These are phyloP conservation scores for Rubia balearica DNA, from an alignment of 305 asterid genomes.

Conservation along the genomic window DNA sequence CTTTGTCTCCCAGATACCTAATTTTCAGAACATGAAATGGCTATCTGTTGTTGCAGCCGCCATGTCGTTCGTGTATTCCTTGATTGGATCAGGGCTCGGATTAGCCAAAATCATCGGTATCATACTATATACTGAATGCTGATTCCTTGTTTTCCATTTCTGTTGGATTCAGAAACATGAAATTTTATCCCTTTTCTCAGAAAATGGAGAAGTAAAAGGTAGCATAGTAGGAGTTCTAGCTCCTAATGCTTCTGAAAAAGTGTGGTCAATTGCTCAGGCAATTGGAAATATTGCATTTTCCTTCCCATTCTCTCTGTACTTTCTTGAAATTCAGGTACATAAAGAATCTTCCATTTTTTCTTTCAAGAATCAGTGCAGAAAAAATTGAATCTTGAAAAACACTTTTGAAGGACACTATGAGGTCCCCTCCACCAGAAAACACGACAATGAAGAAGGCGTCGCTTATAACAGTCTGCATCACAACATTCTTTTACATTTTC, in stretches of 20 bases:
- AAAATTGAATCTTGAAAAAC: not conserved
- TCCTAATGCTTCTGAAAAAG: slow-evolving; percentile 39
- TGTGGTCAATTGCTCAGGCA: slow-evolving; percentile 60
- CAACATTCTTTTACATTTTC: slow-evolving; percentile 54
- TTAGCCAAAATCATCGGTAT: slow-evolving; percentile 60
- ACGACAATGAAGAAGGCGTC: slow-evolving; percentile 71
- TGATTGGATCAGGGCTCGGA: slow-evolving; percentile 65
- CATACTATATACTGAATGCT: not conserved
- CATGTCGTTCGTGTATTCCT: slow-evolving; percentile 70
- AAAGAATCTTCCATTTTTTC: not conserved
- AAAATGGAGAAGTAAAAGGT: slow-evolving; percentile 71
- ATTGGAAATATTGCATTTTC: slow-evolving; percentile 72
- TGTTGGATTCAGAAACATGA: slow-evolving; percentile 2
- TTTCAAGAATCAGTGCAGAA: not conserved
- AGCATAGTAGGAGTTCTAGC: slow-evolving; percentile 54
- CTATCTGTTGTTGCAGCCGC: slow-evolving; percentile 57
- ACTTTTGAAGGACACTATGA: slow-evolving; percentile 49
- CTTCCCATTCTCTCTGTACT: slow-evolving; percentile 58
- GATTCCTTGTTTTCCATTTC: not conserved
- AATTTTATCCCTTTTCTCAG: slow-evolving; percentile 33
- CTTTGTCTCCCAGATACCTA: slow-evolving; percentile 62
- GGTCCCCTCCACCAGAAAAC: slow-evolving; percentile 50
- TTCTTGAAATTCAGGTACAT: slow-evolving; percentile 65
- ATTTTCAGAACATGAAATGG: slow-evolving; percentile 57
- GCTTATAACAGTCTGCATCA: slow-evolving; percentile 33